A percentile compares a stretch with the other conserved stretches of the same genome.
These are phyloP conservation scores for Flaveria bidentis DNA, from an alignment of 129 eudicot species.

Conservation along the genomic window DNA sequence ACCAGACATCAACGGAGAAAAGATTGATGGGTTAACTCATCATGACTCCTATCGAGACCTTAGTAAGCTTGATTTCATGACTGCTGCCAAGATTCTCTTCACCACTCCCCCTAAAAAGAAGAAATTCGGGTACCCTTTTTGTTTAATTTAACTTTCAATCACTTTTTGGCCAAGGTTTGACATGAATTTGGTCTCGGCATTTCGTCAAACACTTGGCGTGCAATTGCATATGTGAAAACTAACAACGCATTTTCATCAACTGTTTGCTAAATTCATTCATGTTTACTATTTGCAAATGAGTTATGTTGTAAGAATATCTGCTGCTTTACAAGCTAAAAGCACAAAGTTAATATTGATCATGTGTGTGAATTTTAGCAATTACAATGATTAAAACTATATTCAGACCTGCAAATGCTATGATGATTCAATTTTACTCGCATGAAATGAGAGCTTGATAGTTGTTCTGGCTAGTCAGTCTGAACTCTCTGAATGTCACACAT, in stretches of 20 bases:
- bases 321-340: too few relatives aligned
- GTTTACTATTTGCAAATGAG: not conserved
- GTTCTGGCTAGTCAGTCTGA: not conserved
- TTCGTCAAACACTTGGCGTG: constrained; percentile 36
- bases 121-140: constrained; percentile 62
- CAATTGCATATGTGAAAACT: not conserved
- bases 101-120: constrained; percentile 59
- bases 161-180: not conserved
- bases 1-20: constrained; percentile 26
- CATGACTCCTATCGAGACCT: constrained; percentile 65
- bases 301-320: not conserved
- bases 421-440: not conserved
- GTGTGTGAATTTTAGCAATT: not conserved
- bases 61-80: constrained; percentile 80
- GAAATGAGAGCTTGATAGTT: not conserved
- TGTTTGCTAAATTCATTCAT: not conserved
- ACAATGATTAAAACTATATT: not conserved
- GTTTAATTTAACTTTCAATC: not conserved
- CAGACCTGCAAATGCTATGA: not conserved
- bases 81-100: constrained; percentile 79
- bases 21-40: constrained; percentile 35
- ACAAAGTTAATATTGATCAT: not conserved
- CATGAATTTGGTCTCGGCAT: constrained; percentile 30
- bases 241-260: not conserved
- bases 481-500: too few relatives aligned